Conservation (phyloP, 371 early-diverging fungal species). For the Zopfochytrium polystomum region DNA sequence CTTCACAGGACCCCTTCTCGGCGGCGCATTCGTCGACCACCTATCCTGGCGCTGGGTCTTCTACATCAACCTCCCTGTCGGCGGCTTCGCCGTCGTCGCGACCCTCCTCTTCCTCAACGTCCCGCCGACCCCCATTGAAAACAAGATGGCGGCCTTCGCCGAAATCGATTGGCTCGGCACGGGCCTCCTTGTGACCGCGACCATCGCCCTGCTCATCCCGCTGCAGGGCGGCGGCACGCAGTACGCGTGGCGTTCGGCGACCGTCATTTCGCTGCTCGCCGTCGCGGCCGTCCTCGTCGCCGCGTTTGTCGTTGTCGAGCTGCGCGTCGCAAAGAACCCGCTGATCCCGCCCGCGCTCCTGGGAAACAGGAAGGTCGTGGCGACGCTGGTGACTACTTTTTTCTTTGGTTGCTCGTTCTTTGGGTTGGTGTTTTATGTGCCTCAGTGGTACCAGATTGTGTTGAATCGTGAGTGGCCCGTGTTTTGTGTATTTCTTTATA, state of each 20-base stretch:
- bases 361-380: constrained; percentile 25
- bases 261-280: constrained; percentile 33
- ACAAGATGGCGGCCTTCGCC: constrained; percentile 44
- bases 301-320: constrained; percentile 32
- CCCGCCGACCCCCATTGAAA: constrained; percentile 21
- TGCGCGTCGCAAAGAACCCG: constrained; percentile 31
- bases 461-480: too few relatives aligned
- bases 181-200: constrained; percentile 15
- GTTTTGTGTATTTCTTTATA: too few relatives aligned
- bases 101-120: constrained; percentile 50
- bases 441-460: constrained; percentile 74
- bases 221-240: too few relatives aligned
- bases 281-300: too few relatives aligned
- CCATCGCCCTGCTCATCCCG: constrained; percentile 31
- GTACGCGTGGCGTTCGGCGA: constrained; percentile 27
- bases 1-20: constrained; percentile 38
- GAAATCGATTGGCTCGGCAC: too few relatives aligned
- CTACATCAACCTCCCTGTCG: constrained; percentile 57
- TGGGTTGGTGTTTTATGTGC: constrained; percentile 65
- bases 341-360: constrained; percentile 34
- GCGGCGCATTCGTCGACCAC: too few relatives aligned
- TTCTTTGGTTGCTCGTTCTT: constrained; percentile 70
- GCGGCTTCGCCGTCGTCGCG: constrained; percentile 48
- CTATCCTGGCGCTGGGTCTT: too few relatives aligned
- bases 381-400: constrained; percentile 38